phyloP scores from a whole-genome alignment of 139 green algal genomes.

The Volvox reticuliferus region DNA sequence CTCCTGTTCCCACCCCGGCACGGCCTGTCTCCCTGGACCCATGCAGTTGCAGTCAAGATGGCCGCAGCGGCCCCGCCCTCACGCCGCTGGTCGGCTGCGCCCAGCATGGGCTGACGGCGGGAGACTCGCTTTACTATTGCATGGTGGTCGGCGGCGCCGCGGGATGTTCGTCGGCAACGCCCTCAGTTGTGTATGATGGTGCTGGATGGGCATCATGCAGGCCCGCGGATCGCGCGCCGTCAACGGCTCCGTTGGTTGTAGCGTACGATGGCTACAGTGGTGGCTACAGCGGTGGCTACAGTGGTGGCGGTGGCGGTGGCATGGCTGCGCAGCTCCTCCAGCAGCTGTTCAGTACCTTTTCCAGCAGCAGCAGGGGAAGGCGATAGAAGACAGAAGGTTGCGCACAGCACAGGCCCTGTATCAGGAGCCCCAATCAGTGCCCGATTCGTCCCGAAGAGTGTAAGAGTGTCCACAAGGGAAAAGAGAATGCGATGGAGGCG shows the following conservation, averaged over 20 bases:
- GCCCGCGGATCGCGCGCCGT: no score
- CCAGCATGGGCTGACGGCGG: background rate
- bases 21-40: background rate
- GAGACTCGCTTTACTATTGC: conserved; percentile 7
- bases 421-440: no score
- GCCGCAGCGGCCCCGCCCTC: background rate
- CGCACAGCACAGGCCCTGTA: no score
- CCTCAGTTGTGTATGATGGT: background rate
- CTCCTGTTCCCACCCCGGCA: background rate
- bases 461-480: no score
- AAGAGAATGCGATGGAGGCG: no score
- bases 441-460: no score
- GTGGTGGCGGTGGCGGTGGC: no score
- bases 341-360: background rate
- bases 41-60: conserved; percentile 3
- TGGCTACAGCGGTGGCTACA: background rate
- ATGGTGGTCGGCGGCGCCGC: conserved; percentile 1
- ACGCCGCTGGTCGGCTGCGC: conserved; percentile 25
- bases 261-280: no score
- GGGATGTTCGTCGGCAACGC: background rate
- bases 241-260: background rate
- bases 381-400: no score
- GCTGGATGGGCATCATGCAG: background rate
- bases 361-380: no score
- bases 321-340: background rate